These are phyloP conservation scores for Colletotrichum coccodes DNA, from an alignment of 2,329 filamentous ascomycete species.

Conservation along the genomic window DNA sequence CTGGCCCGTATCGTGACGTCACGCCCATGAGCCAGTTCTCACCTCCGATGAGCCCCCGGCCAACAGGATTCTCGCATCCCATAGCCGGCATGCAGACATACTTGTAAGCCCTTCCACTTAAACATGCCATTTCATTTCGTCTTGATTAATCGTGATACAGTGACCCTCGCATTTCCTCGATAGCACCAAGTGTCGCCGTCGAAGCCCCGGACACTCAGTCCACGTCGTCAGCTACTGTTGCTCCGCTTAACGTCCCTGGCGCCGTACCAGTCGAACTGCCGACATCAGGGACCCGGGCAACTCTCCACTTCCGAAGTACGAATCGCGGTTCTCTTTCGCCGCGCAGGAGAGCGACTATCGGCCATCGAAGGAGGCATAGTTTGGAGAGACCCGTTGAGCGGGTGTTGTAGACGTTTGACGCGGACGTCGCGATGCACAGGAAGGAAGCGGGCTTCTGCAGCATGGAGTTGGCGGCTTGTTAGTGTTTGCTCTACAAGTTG, in stretches of 20 bases:
- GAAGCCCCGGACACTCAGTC: slow-evolving; percentile 24
- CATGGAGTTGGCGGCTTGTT: slow-evolving; percentile 1
- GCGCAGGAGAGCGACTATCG: neutral
- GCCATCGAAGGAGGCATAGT: neutral
- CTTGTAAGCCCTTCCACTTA: slow-evolving; percentile 42
- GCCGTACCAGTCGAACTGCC: slow-evolving; percentile 47
- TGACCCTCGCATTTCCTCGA: slow-evolving; percentile 18
- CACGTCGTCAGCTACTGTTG: slow-evolving; percentile 24
- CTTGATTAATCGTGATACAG: neutral
- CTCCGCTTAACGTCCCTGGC: neutral
- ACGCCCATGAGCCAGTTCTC: slow-evolving; percentile 9
- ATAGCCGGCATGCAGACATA: slow-evolving; percentile 32
- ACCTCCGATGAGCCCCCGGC: slow-evolving; percentile 30
- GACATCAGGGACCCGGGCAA: slow-evolving; percentile 40
- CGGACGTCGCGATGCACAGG: neutral
- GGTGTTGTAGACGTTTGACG: neutral
- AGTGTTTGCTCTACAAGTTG: neutral
- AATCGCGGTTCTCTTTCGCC: slow-evolving; percentile 44
- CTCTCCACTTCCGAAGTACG: slow-evolving; percentile 48
- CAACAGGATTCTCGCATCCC: slow-evolving; percentile 6
- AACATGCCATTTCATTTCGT: slow-evolving; percentile 5
- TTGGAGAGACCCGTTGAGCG: neutral
- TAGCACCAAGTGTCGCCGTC: slow-evolving; percentile 18
- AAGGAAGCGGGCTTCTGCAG: neutral
- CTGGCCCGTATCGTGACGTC: slow-evolving; percentile 34